Base-by-base conservation (phyloP, 2,329 filamentous ascomycete species). In the Paramyrothecium roridum region DNA sequence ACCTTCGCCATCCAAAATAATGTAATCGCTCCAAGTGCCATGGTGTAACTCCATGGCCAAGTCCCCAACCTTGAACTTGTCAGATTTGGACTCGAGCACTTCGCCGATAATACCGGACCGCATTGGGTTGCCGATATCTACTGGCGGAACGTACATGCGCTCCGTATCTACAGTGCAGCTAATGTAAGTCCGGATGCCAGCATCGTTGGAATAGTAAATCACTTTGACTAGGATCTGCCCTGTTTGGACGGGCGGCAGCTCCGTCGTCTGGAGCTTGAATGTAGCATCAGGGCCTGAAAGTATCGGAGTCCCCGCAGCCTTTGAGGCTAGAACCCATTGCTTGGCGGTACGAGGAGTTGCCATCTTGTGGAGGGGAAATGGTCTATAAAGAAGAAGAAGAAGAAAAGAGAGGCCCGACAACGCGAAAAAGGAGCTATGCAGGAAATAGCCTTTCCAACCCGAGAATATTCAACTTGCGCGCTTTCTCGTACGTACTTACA, bases 191-290 rank as follows among this genome's bases (percentile, higher is more conserved):
- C 65, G 63, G n/a, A 66, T 50, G 6, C 63, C 65, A 11, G 65
- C 62, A 54, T 67, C 65, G 54, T 67, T 67, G 56, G 63, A 66
- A 6, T 67, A 65, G 52, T 67, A 67, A 45, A 61, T 53, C 40
- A 63, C 61, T 54, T 61, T 64, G 55, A 55, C 59, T 55, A 67
- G 63, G 48, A 67, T 62, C 57, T 67, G 63, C 33, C 64, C 65
- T 17, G 65, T 56, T 47, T 61, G 50, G 23, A 67, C 56, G 11
- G 58, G 54, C 10, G 65, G 64, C 26, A 67, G 59, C 22, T 59
- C 59, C 8, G 60, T 57, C 1, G 59, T 63, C 57, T 61, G 58
- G 7, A 67, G 54, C 57, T 61, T 60, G 53, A 63, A 67, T 53
- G 65, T 67, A 13, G 65, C 59, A 45, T 67, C 56, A 50, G 59